A percentile compares a stretch with the other conserved stretches of the same genome.
phyloP scores from a whole-genome alignment of 1,284 basidiomycete genomes.

The Trichosporon asahii region DNA sequence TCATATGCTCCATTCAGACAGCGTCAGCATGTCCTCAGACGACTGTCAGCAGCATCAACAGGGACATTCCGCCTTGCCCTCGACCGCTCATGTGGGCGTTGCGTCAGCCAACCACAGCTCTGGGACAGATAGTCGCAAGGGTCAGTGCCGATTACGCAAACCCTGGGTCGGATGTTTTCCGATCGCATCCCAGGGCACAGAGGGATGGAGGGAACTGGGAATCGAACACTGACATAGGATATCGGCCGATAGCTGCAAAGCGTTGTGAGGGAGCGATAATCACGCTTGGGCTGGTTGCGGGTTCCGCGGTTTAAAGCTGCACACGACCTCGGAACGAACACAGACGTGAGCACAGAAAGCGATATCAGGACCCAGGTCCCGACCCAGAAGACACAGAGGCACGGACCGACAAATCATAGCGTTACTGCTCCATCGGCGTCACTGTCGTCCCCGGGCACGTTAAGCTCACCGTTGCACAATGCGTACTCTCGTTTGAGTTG shows the following conservation, averaged over 20 bases:
- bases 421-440: too few species aligned
- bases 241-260: background rate
- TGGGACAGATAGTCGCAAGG: background rate
- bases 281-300: too few species aligned
- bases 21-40: background rate
- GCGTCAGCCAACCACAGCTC: background rate
- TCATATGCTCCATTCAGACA: background rate
- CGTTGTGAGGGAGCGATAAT: too few species aligned
- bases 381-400: too few species aligned
- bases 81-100: background rate
- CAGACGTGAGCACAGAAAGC: too few species aligned
- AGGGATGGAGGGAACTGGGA: background rate
- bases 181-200: background rate
- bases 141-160: background rate
- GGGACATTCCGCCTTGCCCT: background rate
- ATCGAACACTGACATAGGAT: background rate
- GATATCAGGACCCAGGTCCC: too few species aligned
- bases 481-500: too few species aligned
- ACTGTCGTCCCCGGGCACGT: too few species aligned
- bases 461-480: too few species aligned
- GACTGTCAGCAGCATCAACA: background rate
- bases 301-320: too few species aligned
- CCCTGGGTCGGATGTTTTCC: background rate
- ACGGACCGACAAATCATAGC: too few species aligned
- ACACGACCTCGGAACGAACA: too few species aligned